phyloP scores from a whole-genome alignment of 768 basidiomycete genomes.

The Agaricus bisporus region DNA sequence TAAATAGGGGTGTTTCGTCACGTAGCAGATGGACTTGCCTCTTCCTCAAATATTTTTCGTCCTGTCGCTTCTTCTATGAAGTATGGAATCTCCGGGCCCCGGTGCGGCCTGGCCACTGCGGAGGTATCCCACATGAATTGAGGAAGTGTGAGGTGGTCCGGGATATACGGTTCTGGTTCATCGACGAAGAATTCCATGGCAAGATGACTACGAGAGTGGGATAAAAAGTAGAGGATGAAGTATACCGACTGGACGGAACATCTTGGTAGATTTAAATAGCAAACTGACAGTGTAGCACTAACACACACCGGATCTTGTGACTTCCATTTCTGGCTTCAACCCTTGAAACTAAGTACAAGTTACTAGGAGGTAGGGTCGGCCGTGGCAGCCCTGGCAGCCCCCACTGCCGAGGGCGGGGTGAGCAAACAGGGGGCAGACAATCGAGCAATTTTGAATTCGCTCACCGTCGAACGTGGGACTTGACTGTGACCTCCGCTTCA shows the following conservation, averaged over 20 bases:
- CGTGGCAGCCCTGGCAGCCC: no score
- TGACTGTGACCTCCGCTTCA: no score
- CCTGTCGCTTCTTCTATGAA: conserved; percentile 55
- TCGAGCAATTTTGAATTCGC: no score
- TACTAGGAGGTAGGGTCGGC: no score
- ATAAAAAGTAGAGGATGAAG: neutral
- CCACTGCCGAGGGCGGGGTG: no score
- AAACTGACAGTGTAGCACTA: neutral
- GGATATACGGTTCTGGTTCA: conserved; percentile 36
- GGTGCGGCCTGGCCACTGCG: conserved; percentile 36
- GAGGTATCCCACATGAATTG: conserved; percentile 55
- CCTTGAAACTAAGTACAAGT: no score
- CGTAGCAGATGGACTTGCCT: conserved; percentile 30
- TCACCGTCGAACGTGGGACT: no score
- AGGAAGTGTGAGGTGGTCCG: conserved; percentile 57
- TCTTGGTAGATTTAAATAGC: neutral
- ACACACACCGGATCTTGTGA: conserved; percentile 11
- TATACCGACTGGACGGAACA: conserved; percentile 5
- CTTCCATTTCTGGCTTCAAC: conserved; percentile 8
- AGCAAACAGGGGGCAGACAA: no score
- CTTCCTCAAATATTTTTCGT: conserved; percentile 32
- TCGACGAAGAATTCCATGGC: conserved; percentile 30
- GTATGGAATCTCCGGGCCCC: conserved; percentile 43
- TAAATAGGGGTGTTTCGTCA: neutral
- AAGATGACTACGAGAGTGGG: neutral